Conservation (phyloP, 805 yeast genomes). For the Kuraishia hungarica region DNA sequence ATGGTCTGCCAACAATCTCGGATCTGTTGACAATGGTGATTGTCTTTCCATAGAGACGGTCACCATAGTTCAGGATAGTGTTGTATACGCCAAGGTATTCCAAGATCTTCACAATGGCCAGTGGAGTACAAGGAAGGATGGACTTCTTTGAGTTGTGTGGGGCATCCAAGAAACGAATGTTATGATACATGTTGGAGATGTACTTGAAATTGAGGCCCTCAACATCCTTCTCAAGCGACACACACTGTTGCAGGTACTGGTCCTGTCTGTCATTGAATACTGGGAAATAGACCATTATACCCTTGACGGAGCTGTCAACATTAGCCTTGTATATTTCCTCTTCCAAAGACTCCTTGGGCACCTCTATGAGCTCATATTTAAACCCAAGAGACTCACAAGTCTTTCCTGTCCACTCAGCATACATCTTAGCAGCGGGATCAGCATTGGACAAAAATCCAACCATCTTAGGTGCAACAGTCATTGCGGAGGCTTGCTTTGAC, state of each 20-base stretch:
- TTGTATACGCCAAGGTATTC: slow-evolving; percentile 89
- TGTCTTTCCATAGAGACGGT: slow-evolving; percentile 88
- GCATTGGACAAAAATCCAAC: slow-evolving; percentile 89
- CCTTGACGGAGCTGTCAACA: slow-evolving; percentile 65
- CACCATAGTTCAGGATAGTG: slow-evolving; percentile 73
- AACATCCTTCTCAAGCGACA: slow-evolving; percentile 86
- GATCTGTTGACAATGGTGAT: slow-evolving; percentile 86
- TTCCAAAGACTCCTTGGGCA: slow-evolving; percentile 75
- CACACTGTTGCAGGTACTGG: slow-evolving; percentile 90
- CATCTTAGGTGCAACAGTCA: slow-evolving; percentile 54
- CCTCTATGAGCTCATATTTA: slow-evolving; percentile 65
- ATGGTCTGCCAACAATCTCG: slow-evolving; percentile 95
- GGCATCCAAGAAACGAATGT: slow-evolving; percentile 73
- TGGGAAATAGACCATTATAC: slow-evolving; percentile 96
- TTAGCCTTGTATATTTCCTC: slow-evolving; percentile 79
- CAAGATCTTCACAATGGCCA: slow-evolving; percentile 87
- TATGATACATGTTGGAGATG: slow-evolving; percentile 92
- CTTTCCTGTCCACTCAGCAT: slow-evolving; percentile 93
- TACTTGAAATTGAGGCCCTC: slow-evolving; percentile 91
- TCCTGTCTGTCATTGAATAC: slow-evolving; percentile 94
- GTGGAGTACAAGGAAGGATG: slow-evolving; percentile 92
- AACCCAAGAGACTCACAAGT: slow-evolving; percentile 85
- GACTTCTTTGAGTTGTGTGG: slow-evolving; percentile 63
- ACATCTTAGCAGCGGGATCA: slow-evolving; percentile 93
- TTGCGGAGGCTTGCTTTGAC: slow-evolving; percentile 39